These are phyloP conservation scores for Arxiozyma bovina DNA, from an alignment of 1,139 yeast species.

Conservation along the genomic window DNA sequence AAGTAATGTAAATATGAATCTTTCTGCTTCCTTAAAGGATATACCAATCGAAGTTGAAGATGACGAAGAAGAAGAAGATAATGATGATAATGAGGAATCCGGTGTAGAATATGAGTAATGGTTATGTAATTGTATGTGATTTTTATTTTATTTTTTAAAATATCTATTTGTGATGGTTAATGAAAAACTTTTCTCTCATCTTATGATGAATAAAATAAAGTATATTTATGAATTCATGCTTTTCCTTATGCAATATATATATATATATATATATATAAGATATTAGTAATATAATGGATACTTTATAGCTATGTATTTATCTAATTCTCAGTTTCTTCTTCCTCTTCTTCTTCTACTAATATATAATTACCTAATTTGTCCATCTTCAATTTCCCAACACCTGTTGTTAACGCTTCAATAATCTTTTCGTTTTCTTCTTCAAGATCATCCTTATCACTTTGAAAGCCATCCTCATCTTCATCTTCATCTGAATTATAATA, in stretches of 20 bases:
- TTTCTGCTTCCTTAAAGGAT: slow-evolving; percentile 22
- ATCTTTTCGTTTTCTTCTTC: slow-evolving; percentile 65
- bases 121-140: neutral
- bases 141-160: too few relatives aligned
- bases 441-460: slow-evolving; percentile 32
- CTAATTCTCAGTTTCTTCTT: neutral
- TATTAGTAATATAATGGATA: too few relatives aligned
- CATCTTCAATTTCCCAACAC: slow-evolving; percentile 57
- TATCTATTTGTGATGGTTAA: neutral
- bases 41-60: slow-evolving; percentile 23
- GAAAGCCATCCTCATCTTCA: slow-evolving; percentile 33
- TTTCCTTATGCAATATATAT: neutral
- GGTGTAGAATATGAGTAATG: slow-evolving; percentile 33
- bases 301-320: neutral
- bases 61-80: slow-evolving; percentile 19
- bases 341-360: slow-evolving; percentile 35
- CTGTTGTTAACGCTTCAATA: slow-evolving; percentile 55
- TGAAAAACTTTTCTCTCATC: neutral
- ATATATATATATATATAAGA: neutral
- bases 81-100: slow-evolving; percentile 37
- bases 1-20: neutral
- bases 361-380: slow-evolving; percentile 77
- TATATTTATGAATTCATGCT: neutral
- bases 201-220: neutral
- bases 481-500: slow-evolving; percentile 28